Evolutionary conservation across 2,329 filamentous ascomycete genomes (phyloP).

Genomic region (Ophioceras dolichostomum): DNA sequence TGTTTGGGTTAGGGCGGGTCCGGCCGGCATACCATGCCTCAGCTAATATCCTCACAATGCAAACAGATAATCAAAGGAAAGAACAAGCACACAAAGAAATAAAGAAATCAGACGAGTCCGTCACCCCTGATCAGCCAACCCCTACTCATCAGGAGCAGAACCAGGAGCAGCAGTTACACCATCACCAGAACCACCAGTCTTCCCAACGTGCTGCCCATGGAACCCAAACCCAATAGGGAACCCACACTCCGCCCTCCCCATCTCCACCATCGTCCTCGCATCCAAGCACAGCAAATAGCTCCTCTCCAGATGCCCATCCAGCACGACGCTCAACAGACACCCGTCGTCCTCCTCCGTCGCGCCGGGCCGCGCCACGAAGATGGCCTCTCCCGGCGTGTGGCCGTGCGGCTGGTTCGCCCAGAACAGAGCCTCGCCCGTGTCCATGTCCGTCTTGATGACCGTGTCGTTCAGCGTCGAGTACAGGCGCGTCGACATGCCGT

Average conservation of each 20-base stretch:
- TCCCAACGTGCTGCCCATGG: constrained; percentile 48
- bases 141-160: no score
- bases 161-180: no score
- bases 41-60: no score
- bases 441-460: constrained; percentile 52
- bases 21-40: no score
- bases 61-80: no score
- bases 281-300: constrained; percentile 57
- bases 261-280: constrained; percentile 48
- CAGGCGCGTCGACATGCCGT: constrained; percentile 42
- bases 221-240: constrained; percentile 52
- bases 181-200: no score
- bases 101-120: no score
- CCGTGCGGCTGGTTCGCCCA: constrained; percentile 43
- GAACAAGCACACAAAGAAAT: no score
- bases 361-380: constrained; percentile 46
- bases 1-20: no score
- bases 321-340: constrained; percentile 48
- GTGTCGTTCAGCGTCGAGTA: constrained; percentile 48
- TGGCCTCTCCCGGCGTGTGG: constrained; percentile 57
- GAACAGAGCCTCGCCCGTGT: constrained; percentile 33
- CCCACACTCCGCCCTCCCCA: constrained; percentile 49
- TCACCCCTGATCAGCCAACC: no score
- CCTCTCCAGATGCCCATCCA: constrained; percentile 43
- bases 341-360: constrained; percentile 46